Conservation (phyloP, 2,329 filamentous ascomycete genomes). For the Fusarium sp. region DNA sequence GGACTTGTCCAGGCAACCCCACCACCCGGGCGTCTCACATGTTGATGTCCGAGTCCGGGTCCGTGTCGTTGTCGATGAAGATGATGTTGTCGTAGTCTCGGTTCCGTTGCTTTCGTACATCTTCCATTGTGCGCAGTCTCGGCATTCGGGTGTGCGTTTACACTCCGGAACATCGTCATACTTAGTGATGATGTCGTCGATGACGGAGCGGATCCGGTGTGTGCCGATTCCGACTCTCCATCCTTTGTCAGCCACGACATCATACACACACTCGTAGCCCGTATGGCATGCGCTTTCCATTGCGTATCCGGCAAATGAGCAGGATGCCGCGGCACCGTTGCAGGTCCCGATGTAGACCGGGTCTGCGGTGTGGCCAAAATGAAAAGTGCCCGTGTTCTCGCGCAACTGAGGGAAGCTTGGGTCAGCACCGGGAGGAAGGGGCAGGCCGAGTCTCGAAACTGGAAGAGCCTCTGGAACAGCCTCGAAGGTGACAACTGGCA, state of each 20-base stretch:
- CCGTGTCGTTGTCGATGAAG: constrained; percentile 66
- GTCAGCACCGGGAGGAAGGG: constrained; percentile 82
- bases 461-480: constrained; percentile 92
- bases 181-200: constrained; percentile 84
- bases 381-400: constrained; percentile 80
- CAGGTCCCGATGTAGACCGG: constrained; percentile 95
- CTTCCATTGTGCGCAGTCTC: constrained; percentile 94
- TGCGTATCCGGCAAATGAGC: constrained; percentile 92
- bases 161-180: constrained; percentile 87
- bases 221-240: constrained; percentile 93
- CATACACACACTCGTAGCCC: constrained; percentile 88
- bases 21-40: constrained; percentile 94
- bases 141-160: constrained; percentile 79
- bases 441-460: constrained; percentile 85
- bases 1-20: constrained; percentile 79
- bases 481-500: constrained; percentile 93
- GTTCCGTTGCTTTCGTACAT: constrained; percentile 94
- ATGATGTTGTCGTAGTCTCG: constrained; percentile 75
- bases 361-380: constrained; percentile 96
- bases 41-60: constrained; percentile 86
- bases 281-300: constrained; percentile 94
- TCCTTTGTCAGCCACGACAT: constrained; percentile 90
- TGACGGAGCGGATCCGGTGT: constrained; percentile 90
- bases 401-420: constrained; percentile 77
- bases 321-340: constrained; percentile 88